Percentiles rank a stretch among this genome's conserved stretches.
Evolutionary conservation across 139 green algal genomes (phyloP).

Genomic region (Chlorella vulgaris): DNA sequence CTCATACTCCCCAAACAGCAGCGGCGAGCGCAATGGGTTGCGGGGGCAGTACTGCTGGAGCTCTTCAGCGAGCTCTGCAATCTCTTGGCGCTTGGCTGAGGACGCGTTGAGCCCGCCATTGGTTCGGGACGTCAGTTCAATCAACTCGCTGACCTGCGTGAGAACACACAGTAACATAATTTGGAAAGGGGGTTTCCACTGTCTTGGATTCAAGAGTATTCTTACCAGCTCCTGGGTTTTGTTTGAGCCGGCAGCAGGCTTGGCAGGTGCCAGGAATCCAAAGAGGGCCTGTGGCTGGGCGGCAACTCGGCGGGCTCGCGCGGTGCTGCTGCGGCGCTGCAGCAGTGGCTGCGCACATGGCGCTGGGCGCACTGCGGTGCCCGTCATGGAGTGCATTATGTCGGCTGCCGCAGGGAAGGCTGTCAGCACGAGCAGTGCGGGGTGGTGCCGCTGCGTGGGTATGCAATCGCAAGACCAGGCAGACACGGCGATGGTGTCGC

Average conservation of each 20-base stretch:
- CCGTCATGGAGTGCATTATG: no score
- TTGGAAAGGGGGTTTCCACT: neutral
- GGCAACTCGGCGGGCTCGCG: neutral
- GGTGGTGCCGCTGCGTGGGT: no score
- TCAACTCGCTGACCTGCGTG: conserved; percentile 25
- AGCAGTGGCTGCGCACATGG: neutral
- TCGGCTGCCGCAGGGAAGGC: no score
- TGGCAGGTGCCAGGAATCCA: conserved; percentile 8
- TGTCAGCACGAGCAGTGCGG: no score
- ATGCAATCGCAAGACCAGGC: no score
- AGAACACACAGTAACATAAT: neutral
- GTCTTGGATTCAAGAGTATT: no score
- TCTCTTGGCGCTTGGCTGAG: conserved; percentile 1
- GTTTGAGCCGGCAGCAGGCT: conserved; percentile 4
- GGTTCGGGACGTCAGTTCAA: conserved; percentile 20
- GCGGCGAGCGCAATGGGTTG: conserved; percentile 27
- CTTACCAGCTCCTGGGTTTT: neutral
- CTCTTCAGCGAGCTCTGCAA: conserved; percentile 41
- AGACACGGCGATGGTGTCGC: no score
- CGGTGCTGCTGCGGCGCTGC: neutral
- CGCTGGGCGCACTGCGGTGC: no score
- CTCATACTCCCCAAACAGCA: conserved; percentile 44
- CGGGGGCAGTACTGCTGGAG: conserved; percentile 33
- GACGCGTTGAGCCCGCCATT: conserved; percentile 35
- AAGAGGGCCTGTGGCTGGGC: conserved; percentile 17